Conservation (phyloP, 208 protist species). For the Crithidia expoeki region DNA sequence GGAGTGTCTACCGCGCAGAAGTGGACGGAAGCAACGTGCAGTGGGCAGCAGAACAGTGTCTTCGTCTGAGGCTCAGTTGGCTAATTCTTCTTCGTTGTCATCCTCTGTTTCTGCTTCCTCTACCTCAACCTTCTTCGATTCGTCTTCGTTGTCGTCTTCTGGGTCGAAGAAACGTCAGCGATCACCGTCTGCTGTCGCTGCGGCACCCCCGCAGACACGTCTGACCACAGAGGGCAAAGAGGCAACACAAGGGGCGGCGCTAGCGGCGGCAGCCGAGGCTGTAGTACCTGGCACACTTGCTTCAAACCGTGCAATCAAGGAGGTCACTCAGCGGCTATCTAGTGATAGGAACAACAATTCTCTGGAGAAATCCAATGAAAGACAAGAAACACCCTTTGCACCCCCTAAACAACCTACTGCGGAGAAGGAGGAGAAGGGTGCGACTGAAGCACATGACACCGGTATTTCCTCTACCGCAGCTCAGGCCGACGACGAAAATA, state of each 20-base stretch:
- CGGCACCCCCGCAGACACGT: neutral
- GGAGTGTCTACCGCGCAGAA: neutral
- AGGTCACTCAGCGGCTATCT: no score
- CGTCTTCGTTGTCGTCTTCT: neutral
- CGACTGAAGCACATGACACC: neutral
- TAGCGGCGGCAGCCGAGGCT: no score
- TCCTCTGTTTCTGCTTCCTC: neutral
- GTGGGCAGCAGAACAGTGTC: neutral
- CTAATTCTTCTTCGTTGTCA: neutral
- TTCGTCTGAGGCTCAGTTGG: neutral
- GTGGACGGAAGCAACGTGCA: neutral
- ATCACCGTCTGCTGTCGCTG: neutral
- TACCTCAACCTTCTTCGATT: neutral
- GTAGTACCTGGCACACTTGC: no score
- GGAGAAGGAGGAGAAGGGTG: no score
- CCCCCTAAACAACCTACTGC: no score
- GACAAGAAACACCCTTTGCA: no score
- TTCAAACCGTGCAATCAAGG: no score
- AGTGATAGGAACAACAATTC: no score
- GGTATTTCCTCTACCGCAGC: neutral
- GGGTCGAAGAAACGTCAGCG: constrained; percentile 14
- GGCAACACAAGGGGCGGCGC: neutral
- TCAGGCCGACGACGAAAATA: neutral
- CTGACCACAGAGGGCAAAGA: neutral
- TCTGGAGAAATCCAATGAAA: no score